These are phyloP conservation scores for Clavispora fructus DNA, from an alignment of 805 yeast species.

Conservation along the genomic window DNA sequence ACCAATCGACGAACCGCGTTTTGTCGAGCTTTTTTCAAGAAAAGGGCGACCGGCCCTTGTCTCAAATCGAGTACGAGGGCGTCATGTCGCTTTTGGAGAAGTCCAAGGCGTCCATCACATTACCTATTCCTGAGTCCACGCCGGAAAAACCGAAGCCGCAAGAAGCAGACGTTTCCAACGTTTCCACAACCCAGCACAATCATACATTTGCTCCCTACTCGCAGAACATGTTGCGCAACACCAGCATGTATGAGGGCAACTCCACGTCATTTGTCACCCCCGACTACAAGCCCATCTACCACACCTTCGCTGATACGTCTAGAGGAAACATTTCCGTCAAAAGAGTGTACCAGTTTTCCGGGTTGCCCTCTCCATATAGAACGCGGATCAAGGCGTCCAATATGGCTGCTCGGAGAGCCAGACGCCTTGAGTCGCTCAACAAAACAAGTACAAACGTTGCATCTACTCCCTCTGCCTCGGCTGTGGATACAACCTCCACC, in stretches of 20 bases:
- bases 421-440: slow-evolving; percentile 6
- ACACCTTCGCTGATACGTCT: slow-evolving; percentile 23
- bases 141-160: not conserved
- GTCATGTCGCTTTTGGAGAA: slow-evolving; percentile 52
- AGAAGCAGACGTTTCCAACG: not conserved
- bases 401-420: slow-evolving; percentile 11
- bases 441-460: not conserved
- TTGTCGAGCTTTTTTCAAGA: slow-evolving; percentile 64
- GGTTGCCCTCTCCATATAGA: slow-evolving; percentile 40
- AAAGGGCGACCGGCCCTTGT: slow-evolving; percentile 71
- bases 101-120: slow-evolving; percentile 13
- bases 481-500: slow-evolving; percentile 4
- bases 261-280: slow-evolving; percentile 24
- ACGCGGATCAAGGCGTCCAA: slow-evolving; percentile 35
- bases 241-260: slow-evolving; percentile 14
- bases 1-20: slow-evolving; percentile 38
- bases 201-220: slow-evolving; percentile 20
- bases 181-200: slow-evolving; percentile 1
- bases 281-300: slow-evolving; percentile 35
- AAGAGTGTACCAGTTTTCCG: slow-evolving; percentile 42
- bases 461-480: slow-evolving; percentile 1
- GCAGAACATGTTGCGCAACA: slow-evolving; percentile 25
- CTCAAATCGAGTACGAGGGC: slow-evolving; percentile 77
- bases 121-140: slow-evolving; percentile 9
- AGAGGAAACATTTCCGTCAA: slow-evolving; percentile 30